phyloP scores from a whole-genome alignment of 768 basidiomycete species.

The Strobilomyces confusus region DNA sequence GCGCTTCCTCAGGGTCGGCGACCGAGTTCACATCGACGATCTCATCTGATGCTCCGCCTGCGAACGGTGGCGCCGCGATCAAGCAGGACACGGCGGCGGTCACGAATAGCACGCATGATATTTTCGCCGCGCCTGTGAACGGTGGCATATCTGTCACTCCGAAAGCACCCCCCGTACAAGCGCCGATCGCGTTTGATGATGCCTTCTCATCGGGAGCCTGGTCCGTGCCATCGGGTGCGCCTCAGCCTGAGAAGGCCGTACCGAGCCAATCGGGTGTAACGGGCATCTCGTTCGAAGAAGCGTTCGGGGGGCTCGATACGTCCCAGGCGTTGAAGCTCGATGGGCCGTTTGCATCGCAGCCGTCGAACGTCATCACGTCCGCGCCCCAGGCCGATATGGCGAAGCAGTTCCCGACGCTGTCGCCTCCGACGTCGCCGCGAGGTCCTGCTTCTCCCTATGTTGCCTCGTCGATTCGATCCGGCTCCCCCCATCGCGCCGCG shows the following conservation, averaged over 20 bases:
- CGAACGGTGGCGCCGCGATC: slow-evolving; percentile 24
- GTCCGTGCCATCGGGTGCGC: slow-evolving; percentile 1
- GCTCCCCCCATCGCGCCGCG: slow-evolving; percentile 41
- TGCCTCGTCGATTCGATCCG: slow-evolving; percentile 26
- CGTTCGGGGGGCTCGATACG: slow-evolving; percentile 45
- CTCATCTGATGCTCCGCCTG: slow-evolving; percentile 15
- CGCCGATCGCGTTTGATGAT: slow-evolving; percentile 43
- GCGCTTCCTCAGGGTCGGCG: slow-evolving; percentile 34
- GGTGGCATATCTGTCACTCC: slow-evolving; percentile 5
- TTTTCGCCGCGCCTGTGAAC: slow-evolving; percentile 14
- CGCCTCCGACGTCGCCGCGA: slow-evolving; percentile 40
- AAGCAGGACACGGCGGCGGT: slow-evolving; percentile 1
- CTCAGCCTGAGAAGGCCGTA: slow-evolving; percentile 16
- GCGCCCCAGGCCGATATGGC: slow-evolving; percentile 14
- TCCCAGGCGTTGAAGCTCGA: slow-evolving; percentile 40
- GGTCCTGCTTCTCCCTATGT: slow-evolving; percentile 29
- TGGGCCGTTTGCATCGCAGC: slow-evolving; percentile 33
- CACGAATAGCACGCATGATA: slow-evolving; percentile 10
- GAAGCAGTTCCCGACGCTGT: slow-evolving; percentile 37
- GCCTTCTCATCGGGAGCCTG: slow-evolving; percentile 36
- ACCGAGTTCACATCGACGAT: slow-evolving; percentile 29
- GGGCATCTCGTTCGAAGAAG: slow-evolving; percentile 49
- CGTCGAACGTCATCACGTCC: slow-evolving; percentile 30
- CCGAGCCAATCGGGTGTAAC: slow-evolving; percentile 7
- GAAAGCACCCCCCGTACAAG: slow-evolving; percentile 16